phyloP scores from a whole-genome alignment of 345 rosid genomes.

The Durio zibethinus region DNA sequence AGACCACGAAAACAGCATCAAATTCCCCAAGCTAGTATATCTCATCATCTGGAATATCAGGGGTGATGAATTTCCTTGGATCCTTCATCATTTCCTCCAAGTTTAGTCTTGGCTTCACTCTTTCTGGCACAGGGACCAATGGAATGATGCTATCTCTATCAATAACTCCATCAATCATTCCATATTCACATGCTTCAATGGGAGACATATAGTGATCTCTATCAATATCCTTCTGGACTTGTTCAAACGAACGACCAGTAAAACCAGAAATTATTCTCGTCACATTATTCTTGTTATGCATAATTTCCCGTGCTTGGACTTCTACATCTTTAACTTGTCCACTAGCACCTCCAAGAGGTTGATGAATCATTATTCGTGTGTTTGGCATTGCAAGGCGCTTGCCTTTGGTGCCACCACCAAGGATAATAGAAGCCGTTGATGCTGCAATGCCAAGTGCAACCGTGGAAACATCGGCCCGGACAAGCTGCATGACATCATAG shows the following conservation, averaged over 20 bases:
- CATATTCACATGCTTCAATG: slow-evolving; percentile 87
- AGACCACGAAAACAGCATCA: slow-evolving; percentile 1
- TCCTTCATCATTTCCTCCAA: slow-evolving; percentile 61
- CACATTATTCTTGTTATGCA: slow-evolving; percentile 76
- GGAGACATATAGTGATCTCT: slow-evolving; percentile 93
- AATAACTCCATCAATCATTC: slow-evolving; percentile 88
- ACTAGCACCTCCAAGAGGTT: slow-evolving; percentile 89
- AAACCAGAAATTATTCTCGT: slow-evolving; percentile 65
- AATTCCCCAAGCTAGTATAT: slow-evolving; percentile 45
- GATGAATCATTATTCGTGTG: slow-evolving; percentile 91
- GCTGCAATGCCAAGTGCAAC: slow-evolving; percentile 85
- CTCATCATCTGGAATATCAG: slow-evolving; percentile 91
- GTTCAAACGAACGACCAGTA: slow-evolving; percentile 73
- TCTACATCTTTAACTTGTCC: slow-evolving; percentile 86
- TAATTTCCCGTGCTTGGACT: slow-evolving; percentile 83
- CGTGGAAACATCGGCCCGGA: slow-evolving; percentile 90
- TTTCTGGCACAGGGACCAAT: slow-evolving; percentile 72
- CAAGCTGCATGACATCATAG: slow-evolving; percentile 83
- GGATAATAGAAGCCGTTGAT: slow-evolving; percentile 86
- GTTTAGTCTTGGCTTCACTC: slow-evolving; percentile 55
- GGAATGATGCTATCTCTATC: slow-evolving; percentile 87
- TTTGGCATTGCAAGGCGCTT: slow-evolving; percentile 97
- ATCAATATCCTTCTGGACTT: slow-evolving; percentile 74
- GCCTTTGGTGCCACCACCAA: slow-evolving; percentile 92
- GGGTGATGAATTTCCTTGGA: slow-evolving; percentile 78